Evolutionary conservation across 2,329 filamentous ascomycete genomes (phyloP).

Genomic region (Fusarium coicis): DNA sequence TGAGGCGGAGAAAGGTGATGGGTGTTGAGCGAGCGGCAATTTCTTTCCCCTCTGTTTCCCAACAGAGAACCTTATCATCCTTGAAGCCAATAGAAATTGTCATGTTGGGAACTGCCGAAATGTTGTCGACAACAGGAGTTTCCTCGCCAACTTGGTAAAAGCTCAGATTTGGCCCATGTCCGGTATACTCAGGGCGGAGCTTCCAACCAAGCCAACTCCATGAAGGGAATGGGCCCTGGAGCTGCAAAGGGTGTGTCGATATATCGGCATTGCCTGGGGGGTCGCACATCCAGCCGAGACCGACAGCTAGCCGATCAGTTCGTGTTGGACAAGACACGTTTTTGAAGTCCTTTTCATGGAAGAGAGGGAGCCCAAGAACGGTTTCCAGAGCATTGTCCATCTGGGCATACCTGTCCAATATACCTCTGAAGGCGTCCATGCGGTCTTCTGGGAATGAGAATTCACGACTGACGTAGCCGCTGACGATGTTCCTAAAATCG

Average conservation of each 20-base stretch:
- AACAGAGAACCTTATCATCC: slow-evolving; percentile 48
- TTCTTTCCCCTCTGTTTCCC: slow-evolving; percentile 51
- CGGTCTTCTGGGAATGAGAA: slow-evolving; percentile 45
- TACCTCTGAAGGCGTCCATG: slow-evolving; percentile 49
- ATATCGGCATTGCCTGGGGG: slow-evolving; percentile 33
- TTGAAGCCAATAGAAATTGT: slow-evolving; percentile 51
- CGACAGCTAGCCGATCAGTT: slow-evolving; percentile 50
- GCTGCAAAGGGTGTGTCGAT: slow-evolving; percentile 42
- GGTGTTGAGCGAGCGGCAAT: slow-evolving; percentile 43
- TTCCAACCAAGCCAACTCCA: slow-evolving; percentile 55
- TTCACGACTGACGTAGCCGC: slow-evolving; percentile 47
- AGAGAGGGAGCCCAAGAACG: slow-evolving; percentile 51
- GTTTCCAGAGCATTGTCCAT: slow-evolving; percentile 44
- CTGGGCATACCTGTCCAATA: slow-evolving; percentile 46
- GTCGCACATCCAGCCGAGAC: slow-evolving; percentile 50
- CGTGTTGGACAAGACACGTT: slow-evolving; percentile 43
- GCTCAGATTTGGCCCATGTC: slow-evolving; percentile 45
- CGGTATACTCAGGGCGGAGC: slow-evolving; percentile 39
- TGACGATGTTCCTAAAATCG: slow-evolving; percentile 45
- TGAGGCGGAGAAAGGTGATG: slow-evolving; percentile 49
- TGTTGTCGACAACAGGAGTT: slow-evolving; percentile 42
- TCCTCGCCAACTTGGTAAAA: slow-evolving; percentile 47
- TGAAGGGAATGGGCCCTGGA: slow-evolving; percentile 47
- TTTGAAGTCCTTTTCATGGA: slow-evolving; percentile 48
- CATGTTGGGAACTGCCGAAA: slow-evolving; percentile 48